Base-by-base conservation (phyloP, 192 early-diverging fungal genomes). In the Coemansia sp. region DNA sequence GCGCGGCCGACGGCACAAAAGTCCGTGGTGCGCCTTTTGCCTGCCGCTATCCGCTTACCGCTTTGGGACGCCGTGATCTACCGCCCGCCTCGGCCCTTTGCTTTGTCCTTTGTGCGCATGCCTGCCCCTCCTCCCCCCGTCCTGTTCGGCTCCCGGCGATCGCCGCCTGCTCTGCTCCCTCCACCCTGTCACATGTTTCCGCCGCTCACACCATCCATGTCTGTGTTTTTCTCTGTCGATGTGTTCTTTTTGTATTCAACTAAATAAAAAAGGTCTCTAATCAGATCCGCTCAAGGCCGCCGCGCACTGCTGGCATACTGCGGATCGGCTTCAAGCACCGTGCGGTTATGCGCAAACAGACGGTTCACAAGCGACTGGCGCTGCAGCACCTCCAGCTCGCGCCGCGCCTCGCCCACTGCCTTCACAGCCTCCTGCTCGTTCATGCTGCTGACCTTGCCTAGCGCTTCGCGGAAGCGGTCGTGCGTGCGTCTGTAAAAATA, bases 401-500 rank as follows among this genome's bases (percentile, higher is more conserved):
- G 58, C 63, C 86, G 77, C 29, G 87, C 92, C 63, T 90, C 85
- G 17, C 61, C 60, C 67, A 91, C 75, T 32, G 90, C 68, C 14
- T 49, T 33, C 45, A n/a, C 63, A 1, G 61, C 11, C 36, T 33
- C 48, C 50, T 54, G 56, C 57, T 55, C 16, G 58, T 31, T 18
- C 5, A 32, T 4, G 4, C 67, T 59, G 33, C 36, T 20, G n/a
- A 32, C 30, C 63, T 81, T 82, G 25, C 58, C 69, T 63, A 76
- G 76, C 61, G 86, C 64, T n/a, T 77, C 76, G 49, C 85, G 86
- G 86, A 95, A 96, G 29, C 87, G 86, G 82, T 96, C 93, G 57
- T 84, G 81, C 20, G 91, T 83, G 33, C 92, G 86, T 45, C 93
- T 90, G 63, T 89, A 76, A 60, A 92, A 90, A 75, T 95, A 96